These are phyloP conservation scores for Pichia gijzeniarum DNA, from an alignment of 805 yeast species.

Conservation along the genomic window DNA sequence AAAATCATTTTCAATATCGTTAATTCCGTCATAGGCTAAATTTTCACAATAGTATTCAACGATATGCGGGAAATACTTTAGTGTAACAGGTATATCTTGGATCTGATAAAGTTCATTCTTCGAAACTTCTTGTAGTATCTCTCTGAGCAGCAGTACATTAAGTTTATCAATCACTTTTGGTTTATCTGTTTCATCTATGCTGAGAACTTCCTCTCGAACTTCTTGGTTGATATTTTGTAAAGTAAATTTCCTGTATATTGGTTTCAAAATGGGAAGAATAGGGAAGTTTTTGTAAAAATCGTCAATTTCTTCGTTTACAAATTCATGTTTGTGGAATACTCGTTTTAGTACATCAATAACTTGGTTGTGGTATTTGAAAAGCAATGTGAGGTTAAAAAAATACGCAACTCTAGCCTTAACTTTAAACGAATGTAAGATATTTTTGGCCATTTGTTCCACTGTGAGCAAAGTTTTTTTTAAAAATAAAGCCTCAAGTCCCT, in stretches of 20 bases:
- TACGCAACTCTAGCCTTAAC: constrained; percentile 1
- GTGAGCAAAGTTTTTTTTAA: not conserved
- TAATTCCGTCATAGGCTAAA: constrained; percentile 14
- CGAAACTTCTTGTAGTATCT: constrained; percentile 3
- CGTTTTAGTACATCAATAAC: constrained; percentile 7
- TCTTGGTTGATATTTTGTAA: constrained; percentile 6
- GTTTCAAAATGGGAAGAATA: constrained; percentile 23
- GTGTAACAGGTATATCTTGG: constrained; percentile 12
- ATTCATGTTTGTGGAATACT: constrained; percentile 8
- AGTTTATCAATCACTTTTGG: not conserved
- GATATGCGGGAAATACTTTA: constrained; percentile 24
- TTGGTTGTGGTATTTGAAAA: constrained; percentile 6
- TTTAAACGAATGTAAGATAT: constrained; percentile 1
- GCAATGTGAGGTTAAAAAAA: constrained; percentile 1
- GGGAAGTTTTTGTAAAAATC: constrained; percentile 22
- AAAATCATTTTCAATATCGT: constrained; percentile 17
- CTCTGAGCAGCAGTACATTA: not conserved
- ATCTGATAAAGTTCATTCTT: not conserved
- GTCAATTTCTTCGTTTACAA: constrained; percentile 14
- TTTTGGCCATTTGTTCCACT: not conserved
- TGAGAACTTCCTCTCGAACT: not conserved
- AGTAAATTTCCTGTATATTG: constrained; percentile 14
- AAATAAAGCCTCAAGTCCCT: not conserved
- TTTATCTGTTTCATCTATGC: not conserved
- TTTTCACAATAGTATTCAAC: constrained; percentile 19